Base-by-base conservation (phyloP, 73 alveolate species). In the Paramecium biaurelia region DNA sequence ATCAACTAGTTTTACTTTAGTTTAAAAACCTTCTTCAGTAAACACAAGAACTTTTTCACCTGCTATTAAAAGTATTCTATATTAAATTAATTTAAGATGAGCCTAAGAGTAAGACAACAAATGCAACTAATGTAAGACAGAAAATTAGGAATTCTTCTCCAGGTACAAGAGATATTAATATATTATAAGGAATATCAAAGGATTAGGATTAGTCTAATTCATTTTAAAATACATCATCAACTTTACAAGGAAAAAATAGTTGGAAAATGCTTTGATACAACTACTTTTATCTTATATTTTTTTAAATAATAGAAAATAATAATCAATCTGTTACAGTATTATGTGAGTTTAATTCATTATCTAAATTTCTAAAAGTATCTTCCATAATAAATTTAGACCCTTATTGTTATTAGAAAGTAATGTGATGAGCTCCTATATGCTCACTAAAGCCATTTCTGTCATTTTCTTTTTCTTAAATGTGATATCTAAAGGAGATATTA, bases 141-240 rank as follows among this genome's bases (percentile, higher is more conserved):
- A 79, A 79, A 47, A 42, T 79, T 37, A 79, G 90, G 24, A 79
- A 79, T 79, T 79, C 74, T 43, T 79, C 90, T 43, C 90, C 90
- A 24, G 90, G 90, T 79, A 79, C 0, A 11, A 30, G 15, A 43
- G 8, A 45, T n/a, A 23, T 5, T 37, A 18, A 26, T 38, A 20
- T 11, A 30, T 3, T 1, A 2, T 2, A 6, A 79, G 90, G 90
- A 38, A 20, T 47, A 24, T n/a, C 90, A 42, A 79, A 79, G 72
- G 90, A 79, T 11, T 45, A 79, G 56, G 90, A 79, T 34, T 79
- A 58, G 15, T 79, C 90, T 9, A 42, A 47, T 41, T 79, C 90
- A 47, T 45, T 43, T 10, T 79, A 79, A 47, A 79, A 79, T 24
- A 24, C 11, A 21, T 79, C 90, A 23, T 43, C 90, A 8, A 35